Base-by-base conservation (phyloP, 1,139 yeast genomes). In the Yamadazyma atmosphaerica region DNA sequence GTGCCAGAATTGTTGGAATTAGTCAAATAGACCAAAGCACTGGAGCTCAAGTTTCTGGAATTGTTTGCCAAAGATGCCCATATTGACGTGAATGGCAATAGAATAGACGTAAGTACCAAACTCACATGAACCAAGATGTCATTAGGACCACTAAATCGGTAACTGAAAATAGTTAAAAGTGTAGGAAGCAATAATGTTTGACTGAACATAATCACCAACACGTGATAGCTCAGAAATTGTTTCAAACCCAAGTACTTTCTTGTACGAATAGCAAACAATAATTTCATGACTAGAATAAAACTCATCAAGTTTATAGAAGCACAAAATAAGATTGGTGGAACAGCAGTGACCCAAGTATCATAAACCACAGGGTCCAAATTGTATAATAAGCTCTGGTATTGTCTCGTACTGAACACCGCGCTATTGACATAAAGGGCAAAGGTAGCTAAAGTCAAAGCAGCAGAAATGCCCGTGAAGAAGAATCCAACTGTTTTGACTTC, bases 111-210 rank as follows among this genome's bases (percentile, higher is more conserved):
- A 4, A 70, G 40, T 13, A 68, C 48, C 14, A 59, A 42, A 36
- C 66, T 58, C 10, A 65, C 45, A 32, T 59, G 53, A 4, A 50
- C 39, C 11, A 60, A 44, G 13, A 50, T 45, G 14, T 59, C 52
- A 31, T 40, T 42, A 12, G 23, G 25, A 7, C 46, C 40, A 6
- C 42, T 38, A 14, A 51, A 40, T 2, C 53, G 47, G 45, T 79
- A 79, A 37, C 78, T 74, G 26, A 79, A 51, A 31, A 85, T 71
- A n/a, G 78, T 72, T 37, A 92, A 54, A 4, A 84, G 61, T 0
- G 94, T 77, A 2, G 98, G 98, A 16, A 86, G 64, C 11, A 88
- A 59, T 72, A 89, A 74, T 0, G 96, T 82, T 58, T 92, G 98
- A n/a, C 79, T 65, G 1, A 86, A 68, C 89, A 86, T 85, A 41